Conservation (phyloP, 495 filamentous ascomycete genomes). For the Bombardia bombarda region DNA sequence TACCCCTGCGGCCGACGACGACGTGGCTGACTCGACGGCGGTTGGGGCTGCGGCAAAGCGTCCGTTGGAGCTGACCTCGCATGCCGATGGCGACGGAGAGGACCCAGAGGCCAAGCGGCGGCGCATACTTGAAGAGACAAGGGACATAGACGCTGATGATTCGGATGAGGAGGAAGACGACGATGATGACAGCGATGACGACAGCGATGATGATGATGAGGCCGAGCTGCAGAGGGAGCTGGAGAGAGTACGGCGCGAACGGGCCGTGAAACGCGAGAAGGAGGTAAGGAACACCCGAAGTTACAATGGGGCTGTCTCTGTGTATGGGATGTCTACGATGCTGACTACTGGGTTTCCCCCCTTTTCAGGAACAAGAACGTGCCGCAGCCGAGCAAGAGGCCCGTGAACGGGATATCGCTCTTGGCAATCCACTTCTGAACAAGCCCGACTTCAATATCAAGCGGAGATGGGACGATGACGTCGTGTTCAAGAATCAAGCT, state of each 20-base stretch:
- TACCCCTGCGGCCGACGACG: constrained; percentile 20
- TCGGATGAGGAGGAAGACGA: constrained; percentile 49
- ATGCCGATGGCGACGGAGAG: constrained; percentile 43
- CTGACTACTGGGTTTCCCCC: too few relatives aligned
- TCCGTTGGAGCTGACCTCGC: constrained; percentile 44
- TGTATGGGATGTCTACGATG: too few relatives aligned
- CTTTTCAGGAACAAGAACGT: constrained; percentile 70
- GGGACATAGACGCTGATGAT: constrained; percentile 86
- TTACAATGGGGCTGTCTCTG: too few relatives aligned
- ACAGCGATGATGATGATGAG: constrained; percentile 61
- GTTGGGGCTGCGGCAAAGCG: constrained; percentile 58
- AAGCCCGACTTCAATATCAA: constrained; percentile 64
- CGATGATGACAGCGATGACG: constrained; percentile 62
- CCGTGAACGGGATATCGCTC: constrained; percentile 79
- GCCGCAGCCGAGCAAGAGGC: constrained; percentile 71
- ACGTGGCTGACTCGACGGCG: constrained; percentile 15
- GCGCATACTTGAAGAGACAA: constrained; percentile 78
- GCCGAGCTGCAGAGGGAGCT: constrained; percentile 86
- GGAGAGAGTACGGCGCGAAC: constrained; percentile 88
- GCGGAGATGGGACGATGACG: constrained; percentile 94
- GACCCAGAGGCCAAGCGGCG: constrained; percentile 77
- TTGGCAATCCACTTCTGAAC: constrained; percentile 89
- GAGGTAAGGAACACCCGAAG: too few relatives aligned
- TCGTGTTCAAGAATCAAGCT: constrained; percentile 99
- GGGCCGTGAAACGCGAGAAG: constrained; percentile 74